Conservation (phyloP, 2,329 filamentous ascomycete species). For the Diaporthe citrichinensis region DNA sequence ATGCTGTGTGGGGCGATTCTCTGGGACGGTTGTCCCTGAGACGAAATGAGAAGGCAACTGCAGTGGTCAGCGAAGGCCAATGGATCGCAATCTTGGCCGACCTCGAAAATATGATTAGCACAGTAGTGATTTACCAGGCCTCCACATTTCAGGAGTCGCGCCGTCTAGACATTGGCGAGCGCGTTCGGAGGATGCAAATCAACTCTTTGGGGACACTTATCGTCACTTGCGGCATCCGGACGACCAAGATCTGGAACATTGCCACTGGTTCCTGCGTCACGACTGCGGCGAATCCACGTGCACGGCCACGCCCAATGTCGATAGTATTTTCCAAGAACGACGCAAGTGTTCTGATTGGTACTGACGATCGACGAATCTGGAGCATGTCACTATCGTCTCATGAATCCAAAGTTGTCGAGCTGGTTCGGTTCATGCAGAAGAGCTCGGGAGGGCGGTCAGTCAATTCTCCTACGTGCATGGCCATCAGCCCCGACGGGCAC, state of each 20-base stretch:
- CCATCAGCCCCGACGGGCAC: slow-evolving; percentile 48
- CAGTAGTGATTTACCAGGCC: slow-evolving; percentile 44
- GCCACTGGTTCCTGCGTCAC: slow-evolving; percentile 45
- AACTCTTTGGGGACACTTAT: slow-evolving; percentile 44
- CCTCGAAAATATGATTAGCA: neutral
- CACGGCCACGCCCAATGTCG: slow-evolving; percentile 45
- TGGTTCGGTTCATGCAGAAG: slow-evolving; percentile 44
- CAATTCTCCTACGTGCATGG: slow-evolving; percentile 47
- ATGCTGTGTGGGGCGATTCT: slow-evolving; percentile 47
- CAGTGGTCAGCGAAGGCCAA: slow-evolving; percentile 38
- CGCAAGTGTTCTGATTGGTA: slow-evolving; percentile 44
- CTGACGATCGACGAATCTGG: slow-evolving; percentile 46
- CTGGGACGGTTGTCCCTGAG: slow-evolving; percentile 45
- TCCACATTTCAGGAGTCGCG: slow-evolving; percentile 45
- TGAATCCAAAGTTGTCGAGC: slow-evolving; percentile 15
- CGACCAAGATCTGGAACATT: slow-evolving; percentile 48
- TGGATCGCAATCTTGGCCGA: slow-evolving; percentile 40
- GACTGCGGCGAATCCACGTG: slow-evolving; percentile 44
- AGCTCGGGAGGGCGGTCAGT: slow-evolving; percentile 46
- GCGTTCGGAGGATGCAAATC: slow-evolving; percentile 44
- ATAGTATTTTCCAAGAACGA: slow-evolving; percentile 45
- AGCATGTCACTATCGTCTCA: slow-evolving; percentile 37
- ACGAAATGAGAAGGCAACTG: slow-evolving; percentile 35
- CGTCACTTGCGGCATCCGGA: slow-evolving; percentile 49
- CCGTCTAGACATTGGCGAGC: slow-evolving; percentile 44